Conservation (phyloP, 768 basidiomycete species). For the Ephemerocybe angulata region DNA sequence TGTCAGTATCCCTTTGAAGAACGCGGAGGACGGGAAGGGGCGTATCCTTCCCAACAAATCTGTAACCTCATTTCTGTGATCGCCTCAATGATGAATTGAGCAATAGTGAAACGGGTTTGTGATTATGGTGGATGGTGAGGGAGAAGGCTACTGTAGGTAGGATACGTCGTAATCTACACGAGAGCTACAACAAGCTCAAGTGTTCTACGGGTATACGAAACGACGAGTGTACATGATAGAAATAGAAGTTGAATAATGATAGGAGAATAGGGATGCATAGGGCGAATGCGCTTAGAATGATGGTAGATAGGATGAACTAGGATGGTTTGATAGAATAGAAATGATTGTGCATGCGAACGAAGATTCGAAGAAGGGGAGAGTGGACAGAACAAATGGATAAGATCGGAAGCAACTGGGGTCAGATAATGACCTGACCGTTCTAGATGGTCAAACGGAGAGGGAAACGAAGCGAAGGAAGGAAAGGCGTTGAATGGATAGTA, state of each 20-base stretch:
- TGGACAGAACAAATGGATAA: background rate
- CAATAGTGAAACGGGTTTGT: too few species aligned
- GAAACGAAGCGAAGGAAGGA: background rate
- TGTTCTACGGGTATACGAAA: background rate
- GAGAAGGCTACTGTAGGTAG: too few species aligned
- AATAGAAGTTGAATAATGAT: background rate
- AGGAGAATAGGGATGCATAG: constrained; percentile 1
- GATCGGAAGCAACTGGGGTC: constrained; percentile 1
- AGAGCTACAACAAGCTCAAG: background rate
- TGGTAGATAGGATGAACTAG: background rate
- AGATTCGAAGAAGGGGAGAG: background rate
- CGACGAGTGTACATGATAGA: background rate
- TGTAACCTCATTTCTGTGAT: constrained; percentile 6
- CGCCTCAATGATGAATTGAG: too few species aligned
- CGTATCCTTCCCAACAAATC: constrained; percentile 21
- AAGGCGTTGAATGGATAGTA: background rate
- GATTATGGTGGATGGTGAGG: too few species aligned
- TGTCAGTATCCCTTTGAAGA: constrained; percentile 25
- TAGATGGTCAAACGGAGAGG: background rate
- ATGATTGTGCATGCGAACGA: background rate
- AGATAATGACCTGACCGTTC: background rate
- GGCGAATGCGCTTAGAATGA: background rate
- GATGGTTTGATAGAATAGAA: background rate
- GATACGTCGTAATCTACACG: constrained; percentile 7
- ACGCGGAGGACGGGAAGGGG: constrained; percentile 29